Evolutionary conservation across 164 flowering plant species (phyloP), one percentile per base, ranked within the genome.

Genomic region (Hamamelis virginiana): DNA sequence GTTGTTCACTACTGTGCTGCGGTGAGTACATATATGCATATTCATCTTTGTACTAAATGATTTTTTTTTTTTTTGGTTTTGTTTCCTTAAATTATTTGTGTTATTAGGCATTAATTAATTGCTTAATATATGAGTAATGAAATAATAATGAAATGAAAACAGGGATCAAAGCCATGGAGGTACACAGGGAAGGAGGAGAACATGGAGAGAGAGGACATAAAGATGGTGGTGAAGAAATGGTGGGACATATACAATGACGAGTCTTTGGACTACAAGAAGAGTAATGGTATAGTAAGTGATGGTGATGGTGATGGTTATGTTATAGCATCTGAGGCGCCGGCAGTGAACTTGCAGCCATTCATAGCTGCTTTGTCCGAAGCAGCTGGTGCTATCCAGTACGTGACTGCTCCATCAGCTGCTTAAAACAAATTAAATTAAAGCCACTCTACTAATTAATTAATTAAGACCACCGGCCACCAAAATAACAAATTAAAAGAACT

Each of bases 131-230:
- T n/a, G n/a, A n/a, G n/a, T n/a, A n/a, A n/a, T n/a, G n/a, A n/a
- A n/a, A n/a, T n/a, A n/a, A n/a, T n/a, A n/a, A n/a, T n/a, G n/a
- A n/a, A n/a, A 11, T 11, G 11, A 46, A 46, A 51, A 51, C 51
- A 79, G 81, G 84, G 90, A 3, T 82, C 88, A 8, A 86, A 86
- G 79, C 90, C 90, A 28, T 84, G 90, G 90, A 86, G 90, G 76
- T 84, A 78, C 53, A 86, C 86, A 0, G 90, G 90, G 15, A 67
- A 86, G 53, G 87, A 84, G 68, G 80, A 67, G 18, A 86, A 84
- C 80, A 86, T 86, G 89, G 74, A 82, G 28, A 84, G 90, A 58
- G 88, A 86, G 51, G 90, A 86, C 65, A 75, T 86, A 3, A 86
- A 84, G 77, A 80, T 86, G 88, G 64, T 84, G 69, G 86, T 84